Base-by-base conservation (phyloP, 176 grass and related monocot species). In the Hordeum marinum region DNA sequence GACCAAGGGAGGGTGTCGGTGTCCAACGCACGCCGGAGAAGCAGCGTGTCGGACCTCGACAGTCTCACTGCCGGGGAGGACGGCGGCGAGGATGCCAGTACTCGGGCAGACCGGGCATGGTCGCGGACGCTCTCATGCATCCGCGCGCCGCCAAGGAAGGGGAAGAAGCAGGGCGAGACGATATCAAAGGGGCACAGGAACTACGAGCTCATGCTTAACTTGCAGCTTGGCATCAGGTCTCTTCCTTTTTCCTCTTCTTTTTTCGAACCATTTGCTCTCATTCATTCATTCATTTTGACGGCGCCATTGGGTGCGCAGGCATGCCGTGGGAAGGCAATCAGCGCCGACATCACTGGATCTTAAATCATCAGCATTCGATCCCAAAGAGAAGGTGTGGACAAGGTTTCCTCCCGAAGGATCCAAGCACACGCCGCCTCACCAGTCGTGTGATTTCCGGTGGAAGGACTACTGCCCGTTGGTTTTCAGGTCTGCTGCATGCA, bases 171-270 rank as follows among this genome's bases (percentile, higher is more conserved):
- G 67, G 92, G 95, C 24, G 95, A 97, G 82, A 90, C 92, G 3
- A 94, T 97, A 17, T 93, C 90, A 31, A 97, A 97, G 81, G 92
- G 90, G 17, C 95, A 97, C 67, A 94, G 88, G 82, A 97, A 94
- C 71, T 97, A 94, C 23, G 92, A 97, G 72, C 92, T 97, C 79
- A 94, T 97, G 92, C 95, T 97, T 58, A 97, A 93, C 92, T 73
- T 97, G 74, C 95, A 94, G 74, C 90, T 97, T 4, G 95, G 92
- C 42, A 90, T 97, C 27, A 93, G 92, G 95, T 94, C 9, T 50
- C 71, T 50, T 75, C 1, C 25, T 17, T 50, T 52, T 50, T 50
- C 46, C 46, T 94, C 13, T 50, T 48, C 7, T 15, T 9, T 41
- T 50, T 50, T 12, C 45, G 14, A 13, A 6, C 72, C 71, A 75